These are phyloP conservation scores for Aspergillus sp. DNA, from an alignment of 2,329 filamentous ascomycete species.

Conservation along the genomic window DNA sequence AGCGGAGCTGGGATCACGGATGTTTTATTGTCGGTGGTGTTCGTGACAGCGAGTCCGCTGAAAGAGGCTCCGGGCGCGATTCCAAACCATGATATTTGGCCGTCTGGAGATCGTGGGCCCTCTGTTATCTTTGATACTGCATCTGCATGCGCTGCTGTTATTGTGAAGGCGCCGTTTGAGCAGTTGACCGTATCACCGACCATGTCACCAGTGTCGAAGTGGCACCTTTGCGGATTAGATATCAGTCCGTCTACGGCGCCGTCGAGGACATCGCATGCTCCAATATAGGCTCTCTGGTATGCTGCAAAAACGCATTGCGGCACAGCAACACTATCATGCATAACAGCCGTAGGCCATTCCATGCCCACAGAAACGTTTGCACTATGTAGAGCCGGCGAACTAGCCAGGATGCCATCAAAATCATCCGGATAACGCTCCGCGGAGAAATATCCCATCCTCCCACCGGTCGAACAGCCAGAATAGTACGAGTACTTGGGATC, in stretches of 20 bases:
- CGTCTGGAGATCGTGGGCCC: conserved; percentile 24
- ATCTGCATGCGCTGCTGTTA: conserved; percentile 25
- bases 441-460: conserved; percentile 46
- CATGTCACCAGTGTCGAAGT: conserved; percentile 24
- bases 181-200: conserved; percentile 20
- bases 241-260: conserved; percentile 35
- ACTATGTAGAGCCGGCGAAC: conserved; percentile 34
- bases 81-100: conserved; percentile 34
- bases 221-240: conserved; percentile 9
- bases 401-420: conserved; percentile 47
- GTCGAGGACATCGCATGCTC: conserved; percentile 37
- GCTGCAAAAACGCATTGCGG: conserved; percentile 35
- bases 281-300: conserved; percentile 33
- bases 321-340: not conserved
- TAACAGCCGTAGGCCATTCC: conserved; percentile 19
- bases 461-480: conserved; percentile 47
- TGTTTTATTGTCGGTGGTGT: not conserved
- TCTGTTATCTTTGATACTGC: conserved; percentile 23
- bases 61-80: conserved; percentile 7
- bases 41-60: not conserved
- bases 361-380: conserved; percentile 21
- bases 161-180: conserved; percentile 22
- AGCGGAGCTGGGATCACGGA: not conserved
- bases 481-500: conserved; percentile 42
- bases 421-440: conserved; percentile 44